Percentiles rank a stretch among this genome's conserved stretches.
Evolutionary conservation across 2,329 filamentous ascomycete species (phyloP).

Genomic region (Alternaria panax): DNA sequence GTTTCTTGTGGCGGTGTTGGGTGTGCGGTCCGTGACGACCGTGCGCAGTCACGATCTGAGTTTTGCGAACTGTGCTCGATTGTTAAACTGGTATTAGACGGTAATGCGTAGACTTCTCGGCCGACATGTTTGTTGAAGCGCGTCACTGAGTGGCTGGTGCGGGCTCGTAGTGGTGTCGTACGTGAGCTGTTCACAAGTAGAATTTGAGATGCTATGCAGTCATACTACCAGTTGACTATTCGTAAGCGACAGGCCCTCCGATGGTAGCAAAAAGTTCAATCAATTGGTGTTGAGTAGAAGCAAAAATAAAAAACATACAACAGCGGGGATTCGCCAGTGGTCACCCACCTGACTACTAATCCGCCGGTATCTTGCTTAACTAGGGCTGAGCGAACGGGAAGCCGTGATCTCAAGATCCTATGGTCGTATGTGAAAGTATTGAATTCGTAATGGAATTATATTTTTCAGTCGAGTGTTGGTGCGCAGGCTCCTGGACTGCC

Average conservation of each 20-base stretch:
- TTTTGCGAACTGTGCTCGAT: background rate
- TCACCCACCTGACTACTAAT: slow-evolving; percentile 8
- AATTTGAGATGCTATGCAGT: background rate
- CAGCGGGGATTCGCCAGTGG: slow-evolving; percentile 6
- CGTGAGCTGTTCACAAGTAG: background rate
- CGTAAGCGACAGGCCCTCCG: background rate
- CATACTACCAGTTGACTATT: background rate
- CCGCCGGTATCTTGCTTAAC: slow-evolving; percentile 5
- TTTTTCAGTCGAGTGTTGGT: background rate
- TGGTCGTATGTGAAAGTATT: slow-evolving; percentile 11
- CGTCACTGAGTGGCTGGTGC: background rate
- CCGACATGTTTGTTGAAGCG: background rate
- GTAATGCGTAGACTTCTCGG: background rate
- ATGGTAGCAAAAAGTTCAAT: background rate
- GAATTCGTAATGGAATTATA: background rate
- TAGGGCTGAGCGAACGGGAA: slow-evolving; percentile 10
- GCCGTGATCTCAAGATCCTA: background rate
- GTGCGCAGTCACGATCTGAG: background rate
- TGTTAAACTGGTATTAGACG: background rate
- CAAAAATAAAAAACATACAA: slow-evolving; percentile 11
- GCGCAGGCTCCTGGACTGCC: background rate
- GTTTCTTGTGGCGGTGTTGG: background rate
- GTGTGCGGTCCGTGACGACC: background rate
- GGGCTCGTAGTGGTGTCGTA: background rate
- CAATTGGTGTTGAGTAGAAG: background rate